These are phyloP conservation scores for Neofusicoccum ribis DNA, from an alignment of 2,329 filamentous ascomycete species.

Conservation along the genomic window DNA sequence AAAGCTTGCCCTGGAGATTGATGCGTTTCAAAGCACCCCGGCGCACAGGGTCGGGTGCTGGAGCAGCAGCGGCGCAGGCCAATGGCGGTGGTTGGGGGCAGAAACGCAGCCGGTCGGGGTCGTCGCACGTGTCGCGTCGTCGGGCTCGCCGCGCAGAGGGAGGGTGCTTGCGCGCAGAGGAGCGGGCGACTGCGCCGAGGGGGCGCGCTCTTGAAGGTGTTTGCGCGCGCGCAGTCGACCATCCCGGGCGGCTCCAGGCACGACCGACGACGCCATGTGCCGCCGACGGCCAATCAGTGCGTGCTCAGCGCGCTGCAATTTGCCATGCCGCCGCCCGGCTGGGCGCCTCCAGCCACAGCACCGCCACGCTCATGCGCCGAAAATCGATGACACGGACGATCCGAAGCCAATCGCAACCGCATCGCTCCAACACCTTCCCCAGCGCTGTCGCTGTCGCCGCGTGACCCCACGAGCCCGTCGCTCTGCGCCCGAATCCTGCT, in stretches of 20 bases:
- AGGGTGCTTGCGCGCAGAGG: too few species aligned
- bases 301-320: background rate
- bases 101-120: constrained; percentile 1
- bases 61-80: background rate
- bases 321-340: background rate
- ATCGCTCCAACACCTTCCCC: background rate
- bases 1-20: constrained; percentile 13
- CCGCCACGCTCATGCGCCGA: background rate
- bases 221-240: background rate
- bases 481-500: background rate
- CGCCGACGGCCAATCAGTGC: constrained; percentile 4
- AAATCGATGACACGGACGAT: constrained; percentile 14
- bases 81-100: constrained; percentile 1
- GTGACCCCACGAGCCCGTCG: background rate
- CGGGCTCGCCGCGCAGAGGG: background rate
- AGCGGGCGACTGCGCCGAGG: background rate
- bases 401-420: constrained; percentile 12
- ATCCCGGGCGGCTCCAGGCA: background rate
- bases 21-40: constrained; percentile 15
- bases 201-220: background rate
- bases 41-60: constrained; percentile 11
- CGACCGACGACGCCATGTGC: too few species aligned
- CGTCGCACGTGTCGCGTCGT: background rate
- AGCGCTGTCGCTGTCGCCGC: background rate
- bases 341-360: background rate